Percentiles rank a stretch among this genome's conserved stretches.
These are phyloP conservation scores for Podaxis mareebaensis DNA, from an alignment of 768 basidiomycete genomes.

Conservation along the genomic window DNA sequence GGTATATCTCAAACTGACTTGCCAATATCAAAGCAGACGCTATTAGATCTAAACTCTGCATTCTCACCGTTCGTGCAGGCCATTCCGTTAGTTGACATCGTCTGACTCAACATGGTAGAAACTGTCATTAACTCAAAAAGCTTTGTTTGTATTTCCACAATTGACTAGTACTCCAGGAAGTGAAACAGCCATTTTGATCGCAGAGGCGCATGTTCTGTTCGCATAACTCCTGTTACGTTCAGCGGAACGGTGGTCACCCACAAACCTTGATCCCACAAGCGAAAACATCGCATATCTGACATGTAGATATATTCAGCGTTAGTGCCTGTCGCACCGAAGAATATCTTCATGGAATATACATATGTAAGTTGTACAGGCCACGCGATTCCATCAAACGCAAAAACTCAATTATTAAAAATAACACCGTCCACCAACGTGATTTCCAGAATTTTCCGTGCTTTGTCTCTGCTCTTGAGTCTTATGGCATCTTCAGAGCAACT, in stretches of 20 bases:
- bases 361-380: background rate
- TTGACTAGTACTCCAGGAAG: background rate
- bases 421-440: background rate
- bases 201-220: background rate
- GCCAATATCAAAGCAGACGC: background rate
- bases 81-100: background rate
- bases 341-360: background rate
- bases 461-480: background rate
- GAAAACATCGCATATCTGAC: background rate
- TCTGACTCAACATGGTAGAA: background rate
- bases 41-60: background rate
- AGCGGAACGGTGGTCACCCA: background rate
- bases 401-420: background rate
- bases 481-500: constrained; percentile 15
- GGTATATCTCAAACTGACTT: background rate
- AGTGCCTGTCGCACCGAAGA: background rate
- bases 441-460: background rate
- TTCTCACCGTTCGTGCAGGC: background rate
- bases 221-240: background rate
- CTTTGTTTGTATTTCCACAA: background rate
- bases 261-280: background rate
- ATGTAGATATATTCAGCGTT: background rate
- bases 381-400: background rate
- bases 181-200: background rate
- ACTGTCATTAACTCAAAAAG: background rate